phyloP scores from a whole-genome alignment of 768 basidiomycete genomes.

The Gloeostereum incarnatum region DNA sequence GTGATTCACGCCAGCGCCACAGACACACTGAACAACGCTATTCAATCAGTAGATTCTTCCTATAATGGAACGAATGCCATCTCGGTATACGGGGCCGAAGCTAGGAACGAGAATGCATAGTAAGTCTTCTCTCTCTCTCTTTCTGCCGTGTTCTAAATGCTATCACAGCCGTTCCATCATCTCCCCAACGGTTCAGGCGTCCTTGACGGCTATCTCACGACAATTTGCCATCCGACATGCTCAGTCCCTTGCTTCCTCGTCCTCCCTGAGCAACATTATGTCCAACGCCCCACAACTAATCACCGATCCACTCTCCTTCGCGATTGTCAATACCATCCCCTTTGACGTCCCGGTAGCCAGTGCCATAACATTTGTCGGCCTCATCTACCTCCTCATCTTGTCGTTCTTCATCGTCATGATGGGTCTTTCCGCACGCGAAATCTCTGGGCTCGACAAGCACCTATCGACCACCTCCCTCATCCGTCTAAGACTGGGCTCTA shows the following conservation, averaged over 20 bases:
- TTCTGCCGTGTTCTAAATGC: conserved; percentile 5
- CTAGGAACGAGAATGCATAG: conserved; percentile 38
- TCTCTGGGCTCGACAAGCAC: conserved; percentile 28
- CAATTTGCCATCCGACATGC: conserved; percentile 20
- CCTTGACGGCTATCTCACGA: conserved; percentile 16
- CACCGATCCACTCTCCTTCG: conserved; percentile 26
- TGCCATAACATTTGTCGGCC: conserved; percentile 26
- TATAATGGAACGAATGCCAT: conserved; percentile 28
- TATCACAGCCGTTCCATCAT: conserved; percentile 10
- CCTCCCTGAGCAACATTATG: conserved; percentile 15
- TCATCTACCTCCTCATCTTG: conserved; percentile 23
- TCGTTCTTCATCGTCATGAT: conserved; percentile 18
- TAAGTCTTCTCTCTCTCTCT: conserved; percentile 16
- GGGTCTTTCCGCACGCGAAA: conserved; percentile 20
- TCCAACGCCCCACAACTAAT: conserved; percentile 27
- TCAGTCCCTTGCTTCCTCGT: conserved; percentile 7
- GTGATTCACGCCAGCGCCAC: conserved; percentile 25
- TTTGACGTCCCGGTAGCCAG: conserved; percentile 34
- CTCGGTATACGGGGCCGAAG: conserved; percentile 25
- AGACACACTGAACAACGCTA: conserved; percentile 15
- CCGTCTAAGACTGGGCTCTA: conserved; percentile 26
- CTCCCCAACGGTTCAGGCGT: conserved; percentile 7
- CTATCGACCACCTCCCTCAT: conserved; percentile 29
- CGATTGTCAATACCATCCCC: conserved; percentile 29
- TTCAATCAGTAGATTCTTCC: conserved; percentile 17